Base-by-base conservation (phyloP, 768 basidiomycete species). In the Termitomyces sp. region DNA sequence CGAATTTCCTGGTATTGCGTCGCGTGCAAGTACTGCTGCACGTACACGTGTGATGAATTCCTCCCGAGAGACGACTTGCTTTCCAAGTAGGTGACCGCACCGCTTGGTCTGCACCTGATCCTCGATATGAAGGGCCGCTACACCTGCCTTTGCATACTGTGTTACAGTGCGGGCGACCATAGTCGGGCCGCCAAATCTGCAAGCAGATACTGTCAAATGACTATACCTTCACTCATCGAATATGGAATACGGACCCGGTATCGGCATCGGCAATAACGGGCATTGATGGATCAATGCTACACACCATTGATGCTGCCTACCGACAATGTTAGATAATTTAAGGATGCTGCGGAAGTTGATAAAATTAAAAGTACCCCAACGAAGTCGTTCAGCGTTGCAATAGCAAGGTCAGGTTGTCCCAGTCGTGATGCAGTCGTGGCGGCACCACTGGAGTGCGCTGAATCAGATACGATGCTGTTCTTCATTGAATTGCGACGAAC, bases 81-180 rank as follows among this genome's bases (percentile, higher is more conserved):
- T 92, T 49, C 90, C 89, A 67, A 88, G 77, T 45, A 91, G 72
- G 67, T 91, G 90, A 1, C 90, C 88, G 59, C 88, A 91, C 55
- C 88, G 82, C 69, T 90, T 90, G 1, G 87, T 90, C 67, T 90
- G 89, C 1, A 90, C 87, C 71, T 91, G 88, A 65, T 90, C 88
- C 69, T 91, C 88, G 40, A 91, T 90, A 67, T 91, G 88, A 64
- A 88, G 76, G 3, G 75, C 89, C 18, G 88, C 89, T 22, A 90
- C 82, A 30, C 89, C 88, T 14, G 86, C 81, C 47, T 79, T 79
- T 4, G 73, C 80, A 59, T 90, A 90, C 68, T 87, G 81, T n/a
- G 73, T 78, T 10, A 91, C 85, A 3, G 88, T 90, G 40, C 88
- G 86, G 11, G 86, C 86, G 30, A 90, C 82, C 77, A 84, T 90